Evolutionary conservation across 768 basidiomycete species (phyloP), one percentile per base, ranked within the genome.

Genomic region (Termitomyces sp.): DNA sequence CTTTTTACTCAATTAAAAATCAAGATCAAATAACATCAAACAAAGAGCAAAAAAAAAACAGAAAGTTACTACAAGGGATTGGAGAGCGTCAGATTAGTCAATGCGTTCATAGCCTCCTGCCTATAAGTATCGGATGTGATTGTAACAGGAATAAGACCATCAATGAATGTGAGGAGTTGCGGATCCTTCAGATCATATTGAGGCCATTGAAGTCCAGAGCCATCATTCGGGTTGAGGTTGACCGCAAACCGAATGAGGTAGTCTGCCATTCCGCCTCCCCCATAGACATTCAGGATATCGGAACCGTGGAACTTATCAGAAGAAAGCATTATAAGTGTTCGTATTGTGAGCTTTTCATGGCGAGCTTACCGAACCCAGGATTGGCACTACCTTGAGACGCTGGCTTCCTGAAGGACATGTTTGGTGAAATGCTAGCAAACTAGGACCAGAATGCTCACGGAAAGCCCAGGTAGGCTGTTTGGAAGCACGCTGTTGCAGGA

Each of bases 91-190:
- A 75, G 29, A 43, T 71, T 68, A 46, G 68, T 76, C 57, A 80
- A 43, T 55, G 68, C 76, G n/a, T 68, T 59, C 46, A 82, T 80
- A 40, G 71, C 76, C 1, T 74, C 73, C 31, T 65, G 60, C 48
- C 83, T 73, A 69, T 72, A 82, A 11, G 76, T 82, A 62, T 85
- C 81, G 51, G 73, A 67, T 5, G 75, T 77, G 43, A 82, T 70
- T 0, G 56, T 66, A 56, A 75, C 71, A 3, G 73, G 65, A 32
- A 71, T 63, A 7, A 70, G 56, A 1, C 73, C 75, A 47, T 78
- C 79, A 32, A 72, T 63, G 63, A 82, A 78, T 0, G 76, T 80
- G 56, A 80, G 66, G 57, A 81, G 67, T 47, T 71, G 69, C 11
- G 77, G 76, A 15, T 71, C 65, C 0, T 47, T 60, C 0, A 70